These are phyloP conservation scores for Suillus clintonianus DNA, from an alignment of 768 basidiomycete species.

Conservation along the genomic window DNA sequence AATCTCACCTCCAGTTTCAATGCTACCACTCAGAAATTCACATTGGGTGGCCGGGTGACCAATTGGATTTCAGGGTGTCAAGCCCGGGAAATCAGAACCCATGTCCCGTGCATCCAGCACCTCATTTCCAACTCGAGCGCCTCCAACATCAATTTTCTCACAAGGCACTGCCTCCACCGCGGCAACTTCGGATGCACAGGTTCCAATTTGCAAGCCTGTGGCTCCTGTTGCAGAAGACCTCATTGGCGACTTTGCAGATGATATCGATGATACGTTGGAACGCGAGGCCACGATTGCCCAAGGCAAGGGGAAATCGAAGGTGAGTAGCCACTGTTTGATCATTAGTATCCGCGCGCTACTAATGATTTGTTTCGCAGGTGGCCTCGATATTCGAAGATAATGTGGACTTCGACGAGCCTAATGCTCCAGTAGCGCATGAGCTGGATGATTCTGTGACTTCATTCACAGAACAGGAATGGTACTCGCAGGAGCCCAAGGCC, in stretches of 20 bases:
- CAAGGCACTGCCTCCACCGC: background rate
- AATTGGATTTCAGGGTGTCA: background rate
- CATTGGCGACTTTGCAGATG: background rate
- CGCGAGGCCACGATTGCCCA: background rate
- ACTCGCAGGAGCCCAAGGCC: too few species aligned
- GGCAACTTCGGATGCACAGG: background rate
- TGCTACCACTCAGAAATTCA: background rate
- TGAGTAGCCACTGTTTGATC: too few species aligned
- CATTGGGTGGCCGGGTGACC: background rate
- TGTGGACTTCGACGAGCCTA: too few species aligned
- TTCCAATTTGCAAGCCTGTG: too few species aligned
- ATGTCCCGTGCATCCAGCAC: background rate
- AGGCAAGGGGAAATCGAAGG: too few species aligned
- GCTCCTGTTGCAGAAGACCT: background rate
- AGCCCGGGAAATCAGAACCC: background rate
- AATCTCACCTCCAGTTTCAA: slow-evolving; percentile 1
- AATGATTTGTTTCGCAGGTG: too few species aligned
- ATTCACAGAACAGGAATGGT: too few species aligned
- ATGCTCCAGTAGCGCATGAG: too few species aligned
- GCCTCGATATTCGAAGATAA: too few species aligned
- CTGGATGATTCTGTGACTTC: too few species aligned
- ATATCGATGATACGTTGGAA: background rate
- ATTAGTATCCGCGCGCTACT: too few species aligned
- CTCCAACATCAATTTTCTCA: background rate
- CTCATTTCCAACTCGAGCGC: background rate